Evolutionary conservation across 2,329 filamentous ascomycete species (phyloP), one percentile per base, ranked within the genome.

Genomic region (Paramyrothecium roridum): DNA sequence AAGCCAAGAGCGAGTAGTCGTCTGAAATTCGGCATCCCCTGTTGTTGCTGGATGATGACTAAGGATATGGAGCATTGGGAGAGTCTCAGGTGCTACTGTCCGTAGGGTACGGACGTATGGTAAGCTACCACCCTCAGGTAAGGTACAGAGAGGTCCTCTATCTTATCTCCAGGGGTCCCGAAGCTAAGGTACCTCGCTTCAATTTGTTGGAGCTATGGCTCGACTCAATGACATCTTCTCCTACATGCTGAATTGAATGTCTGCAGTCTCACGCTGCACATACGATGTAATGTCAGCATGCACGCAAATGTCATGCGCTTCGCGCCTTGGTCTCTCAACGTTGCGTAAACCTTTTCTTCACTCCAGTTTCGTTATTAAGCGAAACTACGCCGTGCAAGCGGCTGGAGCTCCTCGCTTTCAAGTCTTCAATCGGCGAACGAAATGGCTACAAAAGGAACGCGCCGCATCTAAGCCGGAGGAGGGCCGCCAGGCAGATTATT

Each of bases 361-460:
- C 37, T 16, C 37, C n/a, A 19, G 12, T 19, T 43, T 43, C 3
- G 12, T 13, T 13, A 17, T 43, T 13, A 43, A 43, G 55, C 80
- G 89, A 56, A 76, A 74, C 55, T 96, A 95, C 74, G 93, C 93
- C 52, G 84, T 90, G 56, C 88, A 92, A 73, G 82, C 90, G 20
- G 80, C 90, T 2, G 90, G 91, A 57, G 84, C 85, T 45, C 90
- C 92, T 23, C 85, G 87, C 40, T 85, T 96, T 63, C 88, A 97
- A 63, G 90, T 99, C 71, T 99, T 99, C 83, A 96, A 96, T 74
- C 84, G 87, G 58, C 83, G 84, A 63, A 85, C 87, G 21, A 99
- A 99, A 80, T 93, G 90, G 80, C 76, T 95, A 50, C 95, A 99
- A 70, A 96, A 91, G 71, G 92, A 98, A 72, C 85, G 93, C 58